phyloP scores from a whole-genome alignment of 2,329 filamentous ascomycete genomes.

The Reticulascus tulasneorum region DNA sequence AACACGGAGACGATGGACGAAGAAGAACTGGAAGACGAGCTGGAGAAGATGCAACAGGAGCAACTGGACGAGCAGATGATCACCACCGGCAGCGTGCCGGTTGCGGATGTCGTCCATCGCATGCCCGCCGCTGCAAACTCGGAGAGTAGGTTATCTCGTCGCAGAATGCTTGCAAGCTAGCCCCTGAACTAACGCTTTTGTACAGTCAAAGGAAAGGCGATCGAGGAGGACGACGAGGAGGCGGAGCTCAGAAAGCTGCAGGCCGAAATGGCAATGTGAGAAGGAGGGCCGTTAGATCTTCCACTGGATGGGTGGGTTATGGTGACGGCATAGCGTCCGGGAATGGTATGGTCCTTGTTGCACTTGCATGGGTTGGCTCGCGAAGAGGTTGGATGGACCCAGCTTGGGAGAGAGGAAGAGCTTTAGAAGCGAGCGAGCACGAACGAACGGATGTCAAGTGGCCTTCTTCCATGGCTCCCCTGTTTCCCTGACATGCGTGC shows the following conservation, averaged over 20 bases:
- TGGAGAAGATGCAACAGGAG: constrained; percentile 87
- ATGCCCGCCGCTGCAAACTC: constrained; percentile 71
- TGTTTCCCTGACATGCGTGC: constrained; percentile 7
- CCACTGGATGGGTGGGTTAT: constrained; percentile 4
- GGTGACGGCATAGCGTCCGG: constrained; percentile 13
- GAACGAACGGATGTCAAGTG: constrained; percentile 1
- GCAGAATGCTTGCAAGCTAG: background rate
- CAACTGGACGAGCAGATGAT: constrained; percentile 91
- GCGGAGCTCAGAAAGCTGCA: constrained; percentile 89
- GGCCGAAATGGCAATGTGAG: constrained; percentile 93
- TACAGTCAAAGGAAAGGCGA: constrained; percentile 49
- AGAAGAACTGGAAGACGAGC: constrained; percentile 76
- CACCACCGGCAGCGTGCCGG: constrained; percentile 78
- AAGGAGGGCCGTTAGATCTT: constrained; percentile 1
- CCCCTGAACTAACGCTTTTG: constrained; percentile 1
- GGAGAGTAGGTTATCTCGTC: constrained; percentile 61
- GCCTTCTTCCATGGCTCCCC: constrained; percentile 1
- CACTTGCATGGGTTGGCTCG: constrained; percentile 3
- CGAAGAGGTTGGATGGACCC: constrained; percentile 1
- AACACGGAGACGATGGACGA: constrained; percentile 75
- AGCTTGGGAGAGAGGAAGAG: background rate
- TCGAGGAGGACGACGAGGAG: constrained; percentile 90
- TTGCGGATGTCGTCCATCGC: constrained; percentile 70
- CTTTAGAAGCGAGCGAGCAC: background rate
- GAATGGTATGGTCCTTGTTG: constrained; percentile 6